Evolutionary conservation across 148 eudicot genomes (phyloP).

Genomic region (Arctostaphylos glauca): DNA sequence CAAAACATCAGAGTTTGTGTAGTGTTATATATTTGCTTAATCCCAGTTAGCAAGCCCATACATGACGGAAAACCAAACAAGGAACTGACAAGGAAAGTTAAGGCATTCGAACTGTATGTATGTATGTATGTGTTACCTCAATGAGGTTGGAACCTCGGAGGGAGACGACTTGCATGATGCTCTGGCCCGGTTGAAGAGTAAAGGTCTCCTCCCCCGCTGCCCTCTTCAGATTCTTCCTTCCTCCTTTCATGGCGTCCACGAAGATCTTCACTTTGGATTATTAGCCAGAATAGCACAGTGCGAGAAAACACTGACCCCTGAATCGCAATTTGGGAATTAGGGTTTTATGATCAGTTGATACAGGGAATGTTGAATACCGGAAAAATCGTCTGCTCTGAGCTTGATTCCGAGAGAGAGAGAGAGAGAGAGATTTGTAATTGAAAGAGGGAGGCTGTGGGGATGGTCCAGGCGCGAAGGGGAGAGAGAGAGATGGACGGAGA

Average conservation of each 20-base stretch:
- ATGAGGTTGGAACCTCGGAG: conserved; percentile 85
- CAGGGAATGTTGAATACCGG: too few species aligned
- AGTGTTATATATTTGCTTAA: neutral
- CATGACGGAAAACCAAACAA: neutral
- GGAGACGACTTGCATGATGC: conserved; percentile 76
- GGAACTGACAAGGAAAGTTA: neutral
- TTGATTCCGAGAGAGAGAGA: too few species aligned
- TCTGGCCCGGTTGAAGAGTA: conserved; percentile 58
- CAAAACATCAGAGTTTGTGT: neutral
- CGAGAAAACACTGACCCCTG: neutral
- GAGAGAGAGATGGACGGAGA: too few species aligned
- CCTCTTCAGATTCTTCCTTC: conserved; percentile 93
- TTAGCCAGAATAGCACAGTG: neutral
- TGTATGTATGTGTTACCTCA: conserved; percentile 43
- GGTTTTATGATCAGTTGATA: neutral
- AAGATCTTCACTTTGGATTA: neutral
- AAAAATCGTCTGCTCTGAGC: too few species aligned
- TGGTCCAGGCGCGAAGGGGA: too few species aligned
- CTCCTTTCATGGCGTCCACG: conserved; percentile 43
- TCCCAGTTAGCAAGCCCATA: neutral
- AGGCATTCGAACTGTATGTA: neutral
- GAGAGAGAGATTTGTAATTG: too few species aligned
- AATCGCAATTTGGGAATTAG: neutral
- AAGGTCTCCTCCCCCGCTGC: conserved; percentile 52
- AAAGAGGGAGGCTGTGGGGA: too few species aligned